These are phyloP conservation scores for Cytospora schulzeri DNA, from an alignment of 2,329 filamentous ascomycete genomes.

Conservation along the genomic window DNA sequence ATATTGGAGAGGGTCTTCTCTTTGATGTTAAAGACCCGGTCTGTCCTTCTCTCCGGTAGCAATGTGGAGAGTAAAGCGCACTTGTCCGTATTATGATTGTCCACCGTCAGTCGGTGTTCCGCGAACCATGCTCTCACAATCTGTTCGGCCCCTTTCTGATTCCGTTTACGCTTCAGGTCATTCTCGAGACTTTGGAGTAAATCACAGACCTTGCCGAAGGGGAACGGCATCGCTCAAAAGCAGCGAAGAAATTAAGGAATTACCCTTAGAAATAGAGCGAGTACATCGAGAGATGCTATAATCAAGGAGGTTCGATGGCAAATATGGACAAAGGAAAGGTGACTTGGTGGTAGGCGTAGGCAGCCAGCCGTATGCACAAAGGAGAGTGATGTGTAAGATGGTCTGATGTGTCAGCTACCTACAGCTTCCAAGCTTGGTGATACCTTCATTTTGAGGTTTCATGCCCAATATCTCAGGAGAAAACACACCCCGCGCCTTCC, in stretches of 20 bases:
- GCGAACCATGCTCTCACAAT: slow-evolving; percentile 69
- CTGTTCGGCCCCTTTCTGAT: slow-evolving; percentile 36
- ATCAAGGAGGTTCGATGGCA: background rate
- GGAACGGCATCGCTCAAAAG: slow-evolving; percentile 59
- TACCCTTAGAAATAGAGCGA: background rate
- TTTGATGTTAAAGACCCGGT: slow-evolving; percentile 76
- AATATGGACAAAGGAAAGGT: background rate
- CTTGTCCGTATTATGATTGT: slow-evolving; percentile 57
- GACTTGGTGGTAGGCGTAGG: background rate
- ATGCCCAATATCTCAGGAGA: background rate
- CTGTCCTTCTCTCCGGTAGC: slow-evolving; percentile 73
- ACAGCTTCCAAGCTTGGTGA: background rate
- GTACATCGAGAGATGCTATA: background rate
- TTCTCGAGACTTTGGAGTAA: slow-evolving; percentile 69
- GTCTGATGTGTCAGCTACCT: background rate
- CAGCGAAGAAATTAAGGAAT: background rate
- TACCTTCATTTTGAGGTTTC: slow-evolving; percentile 13
- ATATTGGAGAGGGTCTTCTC: slow-evolving; percentile 62
- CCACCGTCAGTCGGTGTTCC: slow-evolving; percentile 59
- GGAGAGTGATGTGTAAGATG: slow-evolving; percentile 8
- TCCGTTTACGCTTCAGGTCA: slow-evolving; percentile 38
- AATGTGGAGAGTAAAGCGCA: slow-evolving; percentile 73
- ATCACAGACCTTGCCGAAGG: slow-evolving; percentile 72
- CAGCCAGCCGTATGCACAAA: slow-evolving; percentile 13
- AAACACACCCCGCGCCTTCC: slow-evolving; percentile 12